phyloP scores from a whole-genome alignment of 495 filamentous ascomycete species.

The Hypoxylon lienhwacheense region DNA sequence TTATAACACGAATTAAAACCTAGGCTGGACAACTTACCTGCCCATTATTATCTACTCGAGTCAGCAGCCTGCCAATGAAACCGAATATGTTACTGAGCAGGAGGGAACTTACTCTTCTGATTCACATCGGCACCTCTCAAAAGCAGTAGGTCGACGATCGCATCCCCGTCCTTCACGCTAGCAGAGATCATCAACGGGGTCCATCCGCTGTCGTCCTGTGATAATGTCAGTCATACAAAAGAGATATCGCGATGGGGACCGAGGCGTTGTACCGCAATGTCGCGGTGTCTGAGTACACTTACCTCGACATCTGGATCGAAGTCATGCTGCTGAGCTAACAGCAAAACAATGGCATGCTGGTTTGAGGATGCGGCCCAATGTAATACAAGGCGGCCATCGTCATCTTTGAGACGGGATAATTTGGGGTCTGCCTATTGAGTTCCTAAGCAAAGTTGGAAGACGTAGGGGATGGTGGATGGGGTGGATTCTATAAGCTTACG shows the following conservation, averaged over 20 bases:
- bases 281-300: slow-evolving; percentile 22
- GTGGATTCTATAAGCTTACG: slow-evolving; percentile 49
- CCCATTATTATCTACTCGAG: slow-evolving; percentile 51
- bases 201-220: slow-evolving; percentile 85
- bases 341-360: slow-evolving; percentile 69
- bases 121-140: slow-evolving; percentile 81
- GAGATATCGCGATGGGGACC: neutral
- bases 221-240: slow-evolving; percentile 1
- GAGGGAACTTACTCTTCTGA: slow-evolving; percentile 63
- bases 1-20: no score
- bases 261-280: neutral
- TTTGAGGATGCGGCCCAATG: slow-evolving; percentile 95
- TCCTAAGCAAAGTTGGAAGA: slow-evolving; percentile 14
- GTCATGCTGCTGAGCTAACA: slow-evolving; percentile 66
- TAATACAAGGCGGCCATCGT: slow-evolving; percentile 87
- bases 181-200: slow-evolving; percentile 92
- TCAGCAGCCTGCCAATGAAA: slow-evolving; percentile 14
- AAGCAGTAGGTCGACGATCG: slow-evolving; percentile 72
- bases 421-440: slow-evolving; percentile 72
- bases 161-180: slow-evolving; percentile 71
- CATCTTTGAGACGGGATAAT: slow-evolving; percentile 71
- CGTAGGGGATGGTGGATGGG: neutral
- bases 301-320: slow-evolving; percentile 91
- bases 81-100: neutral
- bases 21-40: slow-evolving; percentile 49